Evolutionary conservation across 805 yeast species (phyloP).

Genomic region (Cyberlindnera saturnus): DNA sequence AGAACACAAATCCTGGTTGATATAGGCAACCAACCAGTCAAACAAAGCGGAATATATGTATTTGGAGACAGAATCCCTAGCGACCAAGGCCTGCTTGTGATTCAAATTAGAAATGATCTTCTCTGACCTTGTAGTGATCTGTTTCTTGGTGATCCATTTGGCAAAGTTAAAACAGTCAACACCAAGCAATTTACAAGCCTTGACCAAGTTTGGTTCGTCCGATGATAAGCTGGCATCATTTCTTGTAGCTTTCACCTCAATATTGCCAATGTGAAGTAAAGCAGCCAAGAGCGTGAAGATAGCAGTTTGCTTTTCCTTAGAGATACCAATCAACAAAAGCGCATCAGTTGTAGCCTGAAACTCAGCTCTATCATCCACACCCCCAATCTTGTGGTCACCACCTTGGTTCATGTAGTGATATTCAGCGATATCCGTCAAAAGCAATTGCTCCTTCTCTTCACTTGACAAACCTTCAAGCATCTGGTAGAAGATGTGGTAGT

Average conservation of each 20-base stretch:
- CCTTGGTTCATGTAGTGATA: slow-evolving; percentile 88
- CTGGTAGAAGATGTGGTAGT: slow-evolving; percentile 93
- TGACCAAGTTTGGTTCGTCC: slow-evolving; percentile 79
- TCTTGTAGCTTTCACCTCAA: slow-evolving; percentile 77
- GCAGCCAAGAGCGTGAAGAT: slow-evolving; percentile 83
- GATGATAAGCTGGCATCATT: slow-evolving; percentile 74
- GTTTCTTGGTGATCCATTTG: slow-evolving; percentile 90
- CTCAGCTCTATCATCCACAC: slow-evolving; percentile 79
- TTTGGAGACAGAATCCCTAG: slow-evolving; percentile 96
- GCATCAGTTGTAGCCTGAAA: slow-evolving; percentile 74
- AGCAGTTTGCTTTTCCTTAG: slow-evolving; percentile 47
- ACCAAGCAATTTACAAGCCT: slow-evolving; percentile 81
- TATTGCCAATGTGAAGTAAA: slow-evolving; percentile 87
- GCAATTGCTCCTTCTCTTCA: slow-evolving; percentile 48
- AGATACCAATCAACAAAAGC: slow-evolving; percentile 71
- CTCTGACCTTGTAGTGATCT: slow-evolving; percentile 87
- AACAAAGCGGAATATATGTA: slow-evolving; percentile 87
- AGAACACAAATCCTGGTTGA: slow-evolving; percentile 77
- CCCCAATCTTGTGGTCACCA: slow-evolving; percentile 62
- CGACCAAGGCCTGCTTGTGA: slow-evolving; percentile 79
- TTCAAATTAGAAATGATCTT: slow-evolving; percentile 80
- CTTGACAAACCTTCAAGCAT: slow-evolving; percentile 62
- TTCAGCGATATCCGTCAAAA: slow-evolving; percentile 59
- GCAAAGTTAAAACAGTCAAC: slow-evolving; percentile 68
- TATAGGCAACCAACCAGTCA: slow-evolving; percentile 89